These are phyloP conservation scores for Tetraselmis striata DNA, from an alignment of 139 green algal genomes.

Conservation along the genomic window DNA sequence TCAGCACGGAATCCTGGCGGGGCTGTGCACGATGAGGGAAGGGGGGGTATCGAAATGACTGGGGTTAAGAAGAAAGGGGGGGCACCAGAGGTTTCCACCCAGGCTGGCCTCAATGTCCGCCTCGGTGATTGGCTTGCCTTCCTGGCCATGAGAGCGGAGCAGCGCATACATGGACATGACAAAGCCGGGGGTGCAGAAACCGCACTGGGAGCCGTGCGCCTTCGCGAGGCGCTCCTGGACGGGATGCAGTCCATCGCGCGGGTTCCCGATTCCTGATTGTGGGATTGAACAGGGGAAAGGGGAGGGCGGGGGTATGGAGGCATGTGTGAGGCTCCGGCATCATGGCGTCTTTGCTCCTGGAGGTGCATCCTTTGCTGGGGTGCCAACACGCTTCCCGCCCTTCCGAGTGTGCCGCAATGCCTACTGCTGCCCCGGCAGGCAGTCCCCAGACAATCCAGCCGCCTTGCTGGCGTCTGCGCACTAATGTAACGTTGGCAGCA, in stretches of 20 bases:
- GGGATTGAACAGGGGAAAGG: neutral
- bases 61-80: too few species aligned
- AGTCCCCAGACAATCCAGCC: too few species aligned
- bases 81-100: conserved; percentile 88
- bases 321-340: neutral
- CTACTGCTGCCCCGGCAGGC: too few species aligned
- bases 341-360: neutral
- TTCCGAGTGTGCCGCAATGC: too few species aligned
- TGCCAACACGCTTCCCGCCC: too few species aligned
- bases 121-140: conserved; percentile 44
- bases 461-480: too few species aligned
- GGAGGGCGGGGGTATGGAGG: neutral
- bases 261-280: conserved; percentile 80
- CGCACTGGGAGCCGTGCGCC: conserved; percentile 90
- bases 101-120: conserved; percentile 89
- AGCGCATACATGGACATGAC: conserved; percentile 96
- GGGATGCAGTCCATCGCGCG: conserved; percentile 77
- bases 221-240: conserved; percentile 80
- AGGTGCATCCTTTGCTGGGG: conserved; percentile 2
- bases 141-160: conserved; percentile 45
- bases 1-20: too few species aligned
- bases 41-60: too few species aligned
- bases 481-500: too few species aligned
- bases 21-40: too few species aligned
- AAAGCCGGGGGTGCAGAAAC: conserved; percentile 97